Base-by-base conservation (phyloP, 192 early-diverging fungal species). In the Backusella westeae region DNA sequence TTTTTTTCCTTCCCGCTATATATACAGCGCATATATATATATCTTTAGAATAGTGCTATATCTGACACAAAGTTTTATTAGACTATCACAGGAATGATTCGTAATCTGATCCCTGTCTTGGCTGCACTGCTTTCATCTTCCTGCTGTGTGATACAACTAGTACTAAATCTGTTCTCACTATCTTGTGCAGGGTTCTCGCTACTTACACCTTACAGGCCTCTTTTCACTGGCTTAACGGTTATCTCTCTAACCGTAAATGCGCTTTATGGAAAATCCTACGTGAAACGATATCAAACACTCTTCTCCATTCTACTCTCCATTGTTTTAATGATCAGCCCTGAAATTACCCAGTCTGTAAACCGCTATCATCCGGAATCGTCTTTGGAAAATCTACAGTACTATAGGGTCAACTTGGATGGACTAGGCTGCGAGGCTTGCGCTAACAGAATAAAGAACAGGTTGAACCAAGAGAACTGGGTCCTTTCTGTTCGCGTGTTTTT, bases 131-230 rank as follows among this genome's bases (percentile, higher is more conserved):
- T 88, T 10, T 80, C 84, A 0, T 87, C 84, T 1, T 85, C 81
- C 10, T 90, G 88, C 70, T 90, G 88, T 42, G 46, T 88, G 0
- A 79, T 90, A 38, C 88, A 90, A 35, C 77, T 90, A 35, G 23
- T 82, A 0, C 82, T 90, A 34, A 90, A 90, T 75, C 3, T 78
- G 9, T 81, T 88, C 38, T 90, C 88, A 0, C 69, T 90, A 23
- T 81, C 82, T 17, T 90, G 88, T 67, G 88, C 88, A 0, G 87
- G 88, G 19, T 88, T 89, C 78, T 76, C 86, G 4, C 34, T 88
- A n/a, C 72, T 90, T 17, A 87, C 88, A 21, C 83, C 87, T 1
- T 81, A 79, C 17, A 83, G 88, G 2, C 77, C 83, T 6, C 1
- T 83, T 15, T 84, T 89, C 29, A 65, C 77, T 21, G 29, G 75